A percentile compares a stretch with the other conserved stretches of the same genome.
Conservation (phyloP, 306 rosid genomes). For the Begonia peltatifolia region DNA sequence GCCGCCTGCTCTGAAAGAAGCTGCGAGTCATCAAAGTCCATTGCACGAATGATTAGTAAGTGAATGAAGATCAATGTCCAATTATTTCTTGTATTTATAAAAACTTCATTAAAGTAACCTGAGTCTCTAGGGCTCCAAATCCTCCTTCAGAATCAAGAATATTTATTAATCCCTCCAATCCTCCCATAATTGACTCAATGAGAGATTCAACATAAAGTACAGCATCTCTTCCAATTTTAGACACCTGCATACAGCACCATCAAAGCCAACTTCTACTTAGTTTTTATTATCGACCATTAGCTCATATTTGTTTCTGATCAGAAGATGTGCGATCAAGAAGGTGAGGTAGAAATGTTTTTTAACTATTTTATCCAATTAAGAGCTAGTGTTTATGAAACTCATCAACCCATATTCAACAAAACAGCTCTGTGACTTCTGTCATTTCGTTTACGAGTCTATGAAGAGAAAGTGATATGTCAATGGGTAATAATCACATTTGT, state of each 20-base stretch:
- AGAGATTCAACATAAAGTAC: slow-evolving; percentile 97
- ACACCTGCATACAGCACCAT: slow-evolving; percentile 52
- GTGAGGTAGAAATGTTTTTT: too few species aligned
- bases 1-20: slow-evolving; percentile 98
- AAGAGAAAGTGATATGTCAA: too few species aligned
- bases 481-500: too few species aligned
- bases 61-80: neutral
- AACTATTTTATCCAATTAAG: too few species aligned
- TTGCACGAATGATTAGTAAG: slow-evolving; percentile 13
- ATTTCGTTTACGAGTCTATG: too few species aligned
- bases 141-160: slow-evolving; percentile 99
- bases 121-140: slow-evolving; percentile 90
- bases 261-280: slow-evolving; percentile 13
- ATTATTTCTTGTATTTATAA: neutral
- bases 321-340: too few species aligned
- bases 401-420: too few species aligned
- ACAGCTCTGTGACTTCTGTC: too few species aligned
- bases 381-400: too few species aligned
- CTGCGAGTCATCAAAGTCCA: slow-evolving; percentile 37
- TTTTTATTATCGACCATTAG: slow-evolving; percentile 5
- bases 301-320: too few species aligned
- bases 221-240: slow-evolving; percentile 92
- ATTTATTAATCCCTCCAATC: slow-evolving; percentile 91
- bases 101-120: slow-evolving; percentile 30
- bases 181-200: slow-evolving; percentile 97